phyloP scores from a whole-genome alignment of 768 basidiomycete species.

The Asterophora parasitica region DNA sequence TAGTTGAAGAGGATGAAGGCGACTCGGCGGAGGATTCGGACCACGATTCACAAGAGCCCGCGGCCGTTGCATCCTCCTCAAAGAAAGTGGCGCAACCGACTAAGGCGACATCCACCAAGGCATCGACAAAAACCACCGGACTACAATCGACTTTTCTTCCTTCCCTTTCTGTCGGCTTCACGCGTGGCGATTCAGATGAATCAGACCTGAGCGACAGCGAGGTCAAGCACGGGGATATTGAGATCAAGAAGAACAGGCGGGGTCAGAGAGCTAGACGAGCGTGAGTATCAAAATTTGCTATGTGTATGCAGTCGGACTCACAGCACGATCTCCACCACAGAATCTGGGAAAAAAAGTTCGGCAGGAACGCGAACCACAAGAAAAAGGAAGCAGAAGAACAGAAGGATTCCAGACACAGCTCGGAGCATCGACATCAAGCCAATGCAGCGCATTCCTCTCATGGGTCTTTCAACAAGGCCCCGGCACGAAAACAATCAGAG shows the following conservation, averaged over 20 bases:
- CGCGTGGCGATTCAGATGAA: conserved; percentile 71
- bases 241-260: conserved; percentile 76
- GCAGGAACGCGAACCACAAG: conserved; percentile 86
- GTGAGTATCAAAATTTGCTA: conserved; percentile 48
- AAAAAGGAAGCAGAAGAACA: conserved; percentile 46
- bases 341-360: conserved; percentile 98
- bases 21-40: conserved; percentile 25
- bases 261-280: conserved; percentile 92
- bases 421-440: conserved; percentile 1
- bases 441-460: conserved; percentile 2
- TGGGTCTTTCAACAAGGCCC: not conserved
- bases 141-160: conserved; percentile 74
- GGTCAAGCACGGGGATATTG: conserved; percentile 43
- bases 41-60: conserved; percentile 30
- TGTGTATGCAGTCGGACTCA: not conserved
- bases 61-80: conserved; percentile 17
- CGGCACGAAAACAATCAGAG: not conserved
- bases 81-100: conserved; percentile 13
- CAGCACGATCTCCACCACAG: conserved; percentile 35
- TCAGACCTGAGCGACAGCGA: conserved; percentile 75
- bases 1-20: conserved; percentile 26
- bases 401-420: conserved; percentile 3
- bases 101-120: conserved; percentile 21
- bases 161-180: conserved; percentile 81
- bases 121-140: conserved; percentile 19